Percentiles rank a stretch among this genome's conserved stretches.
phyloP scores from a whole-genome alignment of 371 early-diverging fungal genomes.

The Umbelopsis sp. region DNA sequence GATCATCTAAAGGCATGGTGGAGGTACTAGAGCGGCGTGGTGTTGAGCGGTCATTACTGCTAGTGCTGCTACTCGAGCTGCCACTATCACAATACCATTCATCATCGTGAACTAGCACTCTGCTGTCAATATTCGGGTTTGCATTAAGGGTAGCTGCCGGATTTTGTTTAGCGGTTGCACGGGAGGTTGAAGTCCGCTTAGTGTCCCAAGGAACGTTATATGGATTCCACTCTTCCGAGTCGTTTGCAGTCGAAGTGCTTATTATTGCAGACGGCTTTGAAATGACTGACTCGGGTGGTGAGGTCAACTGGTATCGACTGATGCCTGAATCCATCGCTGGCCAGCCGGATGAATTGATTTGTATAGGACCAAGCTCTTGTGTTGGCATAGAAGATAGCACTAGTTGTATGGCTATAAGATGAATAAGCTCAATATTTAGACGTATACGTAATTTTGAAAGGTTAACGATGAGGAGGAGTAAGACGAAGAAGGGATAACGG shows the following conservation, averaged over 20 bases:
- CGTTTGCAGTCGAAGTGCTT: not conserved
- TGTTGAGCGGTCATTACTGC: constrained; percentile 1
- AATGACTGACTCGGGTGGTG: not conserved
- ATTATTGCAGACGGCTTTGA: not conserved
- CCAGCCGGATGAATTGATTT: constrained; percentile 2
- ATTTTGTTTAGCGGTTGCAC: not conserved
- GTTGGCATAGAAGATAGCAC: not conserved
- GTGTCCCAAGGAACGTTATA: constrained; percentile 15
- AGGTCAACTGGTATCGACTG: not conserved
- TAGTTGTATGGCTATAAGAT: not conserved
- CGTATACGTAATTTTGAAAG: not conserved
- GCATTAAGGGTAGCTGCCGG: not conserved
- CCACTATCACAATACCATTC: constrained; percentile 17
- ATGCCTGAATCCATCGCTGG: constrained; percentile 8
- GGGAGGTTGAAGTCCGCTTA: not conserved
- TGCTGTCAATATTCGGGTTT: constrained; percentile 1
- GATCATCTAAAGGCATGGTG: not conserved
- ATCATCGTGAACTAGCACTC: not conserved
- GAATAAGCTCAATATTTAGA: not conserved
- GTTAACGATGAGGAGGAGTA: not conserved
- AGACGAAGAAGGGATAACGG: not conserved
- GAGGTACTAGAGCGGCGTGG: not conserved
- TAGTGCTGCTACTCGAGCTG: constrained; percentile 10
- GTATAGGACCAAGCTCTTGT: not conserved
- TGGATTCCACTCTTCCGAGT: constrained; percentile 1